A percentile compares a stretch with the other conserved stretches of the same genome.
Conservation (phyloP, 768 basidiomycete genomes). For the Leccinum olivaceopallidum region DNA sequence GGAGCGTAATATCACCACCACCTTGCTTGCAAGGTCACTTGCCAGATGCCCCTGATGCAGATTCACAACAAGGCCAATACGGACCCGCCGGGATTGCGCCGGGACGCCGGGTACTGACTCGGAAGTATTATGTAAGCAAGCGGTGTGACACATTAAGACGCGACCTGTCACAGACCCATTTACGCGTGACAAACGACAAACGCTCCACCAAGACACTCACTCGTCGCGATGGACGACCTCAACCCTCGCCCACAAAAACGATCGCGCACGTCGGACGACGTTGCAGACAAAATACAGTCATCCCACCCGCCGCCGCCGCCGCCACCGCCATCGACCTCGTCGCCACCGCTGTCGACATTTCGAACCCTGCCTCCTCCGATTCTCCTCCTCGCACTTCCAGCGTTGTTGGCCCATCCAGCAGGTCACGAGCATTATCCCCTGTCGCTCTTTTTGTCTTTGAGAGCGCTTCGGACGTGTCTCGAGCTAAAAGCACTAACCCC, state of each 20-base stretch:
- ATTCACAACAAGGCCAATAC: too few relatives aligned
- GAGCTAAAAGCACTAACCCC: conserved; percentile 48
- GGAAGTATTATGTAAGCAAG: background rate
- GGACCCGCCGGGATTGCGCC: too few relatives aligned
- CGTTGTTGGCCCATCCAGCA: conserved; percentile 63
- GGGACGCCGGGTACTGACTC: too few relatives aligned
- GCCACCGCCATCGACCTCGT: background rate
- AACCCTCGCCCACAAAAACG: conserved; percentile 40
- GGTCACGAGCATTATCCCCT: conserved; percentile 54
- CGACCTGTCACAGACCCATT: conserved; percentile 31
- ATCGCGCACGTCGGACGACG: conserved; percentile 23
- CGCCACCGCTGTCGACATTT: conserved; percentile 15
- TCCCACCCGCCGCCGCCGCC: background rate
- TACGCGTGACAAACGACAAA: conserved; percentile 27
- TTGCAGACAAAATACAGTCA: background rate
- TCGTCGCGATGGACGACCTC: conserved; percentile 24
- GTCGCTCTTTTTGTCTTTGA: conserved; percentile 56
- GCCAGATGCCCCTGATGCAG: too few relatives aligned
- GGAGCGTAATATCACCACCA: too few relatives aligned
- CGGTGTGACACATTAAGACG: conserved; percentile 16
- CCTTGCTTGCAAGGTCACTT: too few relatives aligned
- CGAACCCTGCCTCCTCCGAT: conserved; percentile 41
- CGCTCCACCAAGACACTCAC: background rate
- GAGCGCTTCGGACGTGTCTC: conserved; percentile 59
- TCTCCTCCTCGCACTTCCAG: conserved; percentile 63